Percentiles rank a stretch among this genome's conserved stretches.
Conservation (phyloP, 1,139 yeast species). For the Hansenula lynferdii region DNA sequence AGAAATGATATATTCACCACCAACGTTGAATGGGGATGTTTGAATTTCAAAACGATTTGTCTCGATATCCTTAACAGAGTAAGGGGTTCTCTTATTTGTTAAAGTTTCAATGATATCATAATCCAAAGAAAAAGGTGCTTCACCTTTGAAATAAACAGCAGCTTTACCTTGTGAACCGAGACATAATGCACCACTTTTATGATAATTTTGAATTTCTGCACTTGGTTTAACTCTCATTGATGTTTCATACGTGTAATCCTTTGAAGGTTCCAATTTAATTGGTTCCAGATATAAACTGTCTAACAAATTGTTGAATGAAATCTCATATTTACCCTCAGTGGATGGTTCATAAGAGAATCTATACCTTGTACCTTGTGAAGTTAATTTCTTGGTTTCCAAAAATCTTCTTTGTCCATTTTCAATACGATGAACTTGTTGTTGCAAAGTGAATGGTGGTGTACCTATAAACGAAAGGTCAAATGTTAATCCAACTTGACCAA, state of each 20-base stretch:
- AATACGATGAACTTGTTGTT: constrained; percentile 55
- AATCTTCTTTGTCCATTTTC: constrained; percentile 28
- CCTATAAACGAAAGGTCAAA: constrained; percentile 69
- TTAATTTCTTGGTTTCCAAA: constrained; percentile 31
- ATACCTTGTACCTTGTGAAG: constrained; percentile 37
- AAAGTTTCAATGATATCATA: constrained; percentile 62
- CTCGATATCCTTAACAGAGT: constrained; percentile 38
- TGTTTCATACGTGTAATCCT: constrained; percentile 31
- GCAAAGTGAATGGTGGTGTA: constrained; percentile 72
- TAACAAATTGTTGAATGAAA: constrained; percentile 55
- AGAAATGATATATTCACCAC: constrained; percentile 66
- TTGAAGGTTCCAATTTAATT: constrained; percentile 25
- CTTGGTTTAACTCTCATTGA: constrained; percentile 41
- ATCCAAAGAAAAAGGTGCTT: constrained; percentile 67
- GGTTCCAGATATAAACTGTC: constrained; percentile 50
- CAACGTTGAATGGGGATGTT: constrained; percentile 51
- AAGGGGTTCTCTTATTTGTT: constrained; percentile 38
- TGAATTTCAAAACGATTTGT: constrained; percentile 35
- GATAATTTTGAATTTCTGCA: constrained; percentile 27
- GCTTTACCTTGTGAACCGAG: constrained; percentile 42
- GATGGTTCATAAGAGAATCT: constrained; percentile 72
- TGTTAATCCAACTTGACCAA: constrained; percentile 84
- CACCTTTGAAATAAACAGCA: constrained; percentile 64
- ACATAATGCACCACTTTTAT: constrained; percentile 33
- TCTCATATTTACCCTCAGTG: constrained; percentile 73